Base-by-base conservation (phyloP, 2,329 filamentous ascomycete species). In the Celoporthe dispersa region DNA sequence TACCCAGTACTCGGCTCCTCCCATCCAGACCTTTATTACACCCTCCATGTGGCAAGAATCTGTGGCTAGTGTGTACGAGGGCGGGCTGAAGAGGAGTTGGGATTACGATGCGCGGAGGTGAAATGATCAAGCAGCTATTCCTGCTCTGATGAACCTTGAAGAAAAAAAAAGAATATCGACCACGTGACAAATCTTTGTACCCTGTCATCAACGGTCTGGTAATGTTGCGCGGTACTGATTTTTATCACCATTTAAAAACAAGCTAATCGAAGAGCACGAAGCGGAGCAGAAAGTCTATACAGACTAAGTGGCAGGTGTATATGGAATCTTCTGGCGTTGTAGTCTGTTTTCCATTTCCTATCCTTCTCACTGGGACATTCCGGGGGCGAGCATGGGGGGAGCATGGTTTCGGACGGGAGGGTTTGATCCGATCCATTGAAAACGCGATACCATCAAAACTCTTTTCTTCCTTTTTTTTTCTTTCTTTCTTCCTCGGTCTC, bases 1-100 rank as follows among this genome's bases (percentile, higher is more conserved):
- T 44, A 82, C 85, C 71, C 84, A 86, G 72, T 90, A 87, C 76
- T 81, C 86, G 39, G 81, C 84, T 37, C 82, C 86, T 9, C 81
- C 87, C 2, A 83, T 88, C 64, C 83, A 86, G 69, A 84, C 83
- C 37, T 92, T 91, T 76, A 86, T 92, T 72, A 92, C 89, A 12
- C 89, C 90, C 4, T 89, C 88, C 70, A 92, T 92, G 90, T 92
- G 90, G 90, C 90, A 91, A 77, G 88, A 92, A 76, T 90, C 88
- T 16, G 90, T 92, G 68, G 89, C 89, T 16, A 90, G 87, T 73
- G 89, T 91, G 6, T 91, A 91, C 77, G 88, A 91, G 75, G 87
- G 88, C 59, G 88, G 88, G 4, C 78, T 91, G 63, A 91, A 91
- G 79, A 82, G 89, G 64, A 78, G 82, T 61, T 91, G 88, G 88